phyloP scores from a whole-genome alignment of 805 yeast species.

The Cephaloascus fragrans region DNA sequence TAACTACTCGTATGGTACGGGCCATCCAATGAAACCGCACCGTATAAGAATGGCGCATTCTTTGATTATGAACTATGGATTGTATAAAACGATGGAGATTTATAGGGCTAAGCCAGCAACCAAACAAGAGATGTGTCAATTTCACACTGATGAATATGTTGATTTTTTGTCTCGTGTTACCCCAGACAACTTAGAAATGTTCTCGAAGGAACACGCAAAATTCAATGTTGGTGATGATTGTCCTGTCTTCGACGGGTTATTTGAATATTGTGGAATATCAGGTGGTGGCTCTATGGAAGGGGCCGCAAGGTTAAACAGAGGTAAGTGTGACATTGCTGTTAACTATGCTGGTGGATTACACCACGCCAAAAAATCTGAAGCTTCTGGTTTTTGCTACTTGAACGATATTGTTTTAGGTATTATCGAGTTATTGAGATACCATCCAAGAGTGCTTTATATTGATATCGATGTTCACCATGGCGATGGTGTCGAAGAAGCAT shows the following conservation, averaged over 20 bases:
- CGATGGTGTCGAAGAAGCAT: constrained; percentile 93
- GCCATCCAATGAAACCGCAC: constrained; percentile 99
- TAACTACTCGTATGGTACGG: constrained; percentile 95
- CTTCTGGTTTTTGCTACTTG: constrained; percentile 85
- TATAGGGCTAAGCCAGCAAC: constrained; percentile 97
- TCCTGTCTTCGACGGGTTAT: constrained; percentile 73
- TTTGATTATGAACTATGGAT: constrained; percentile 91
- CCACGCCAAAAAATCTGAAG: constrained; percentile 86
- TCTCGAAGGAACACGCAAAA: constrained; percentile 79
- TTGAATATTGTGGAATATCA: constrained; percentile 66
- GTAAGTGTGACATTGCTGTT: constrained; percentile 84
- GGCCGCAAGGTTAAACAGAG: constrained; percentile 69
- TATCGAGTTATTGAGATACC: constrained; percentile 66
- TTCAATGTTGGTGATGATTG: constrained; percentile 96
- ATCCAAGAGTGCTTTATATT: constrained; percentile 78
- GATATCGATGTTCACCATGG: constrained; percentile 93
- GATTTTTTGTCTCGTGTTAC: constrained; percentile 86
- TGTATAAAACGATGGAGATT: constrained; percentile 94
- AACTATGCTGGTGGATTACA: constrained; percentile 93
- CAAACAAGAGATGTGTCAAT: constrained; percentile 95
- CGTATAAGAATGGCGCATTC: constrained; percentile 98
- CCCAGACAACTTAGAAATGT: constrained; percentile 84
- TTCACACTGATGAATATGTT: constrained; percentile 95
- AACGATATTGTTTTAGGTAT: constrained; percentile 86
- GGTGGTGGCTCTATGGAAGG: constrained; percentile 93